Evolutionary conservation across 2,329 filamentous ascomycete species (phyloP), one percentile per base, ranked within the genome.

Genomic region (Talaromyces islandicus): DNA sequence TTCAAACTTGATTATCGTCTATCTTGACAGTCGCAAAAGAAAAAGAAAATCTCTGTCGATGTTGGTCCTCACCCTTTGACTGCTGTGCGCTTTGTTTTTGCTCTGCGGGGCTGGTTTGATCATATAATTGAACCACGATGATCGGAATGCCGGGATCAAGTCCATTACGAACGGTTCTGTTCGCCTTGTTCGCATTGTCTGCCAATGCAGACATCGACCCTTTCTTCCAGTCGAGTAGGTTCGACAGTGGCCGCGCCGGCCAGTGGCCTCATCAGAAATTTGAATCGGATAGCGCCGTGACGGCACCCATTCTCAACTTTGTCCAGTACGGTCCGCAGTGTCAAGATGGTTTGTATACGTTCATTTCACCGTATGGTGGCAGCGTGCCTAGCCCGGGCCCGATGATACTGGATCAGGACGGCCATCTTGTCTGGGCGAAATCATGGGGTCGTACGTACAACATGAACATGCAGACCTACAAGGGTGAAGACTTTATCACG

Each of bases 391-490:
- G 27, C 21, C 35, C 52, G 5, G 58, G 58, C 17, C 58, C 58
- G 6, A 57, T 60, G 53, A 60, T 56, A n/a, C 54, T 60, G 5
- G 58, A 60, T 29, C 43, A 51, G 38, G 32, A 57, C 24, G 58
- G 58, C 12, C 41, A 60, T 60, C 29, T 60, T 19, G 32, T 60
- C 17, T 60, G 58, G 54, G 48, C 46, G 19, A 19, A 56, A 29
- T 19, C 19, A 21, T 24, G 17, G 35, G 51, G 57, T 4, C 38
- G 32, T 41, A 50, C 57, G 11, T 59, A 54, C 27, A 41, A 51
- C 19, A 52, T 56, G 58, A 55, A 60, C 38, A 27, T 60, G 25
- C 58, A 60, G 25, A 43, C 19, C 12, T 60, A 60, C 54, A 60
- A 46, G 25, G 58, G 54, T 24, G 30, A 60, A 10, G 14, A 48